Evolutionary conservation across 352 stramenopile species (phyloP).

Genomic region (Plasmopara halstedii): DNA sequence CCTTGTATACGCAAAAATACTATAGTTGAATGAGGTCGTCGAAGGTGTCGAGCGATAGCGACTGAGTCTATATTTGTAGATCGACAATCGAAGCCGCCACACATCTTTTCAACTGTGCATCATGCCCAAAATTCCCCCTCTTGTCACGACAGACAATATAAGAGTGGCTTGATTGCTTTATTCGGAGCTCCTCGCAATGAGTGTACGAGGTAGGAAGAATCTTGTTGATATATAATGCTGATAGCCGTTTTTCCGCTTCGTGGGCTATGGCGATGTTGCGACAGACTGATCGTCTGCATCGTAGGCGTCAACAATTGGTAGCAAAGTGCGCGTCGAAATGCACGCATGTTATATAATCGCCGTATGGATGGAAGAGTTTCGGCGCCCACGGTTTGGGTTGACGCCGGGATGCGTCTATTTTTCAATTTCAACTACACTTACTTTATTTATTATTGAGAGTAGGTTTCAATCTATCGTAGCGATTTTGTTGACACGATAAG

Average conservation of each 20-base stretch:
- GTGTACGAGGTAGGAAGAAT: constrained; percentile 63
- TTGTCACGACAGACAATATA: neutral
- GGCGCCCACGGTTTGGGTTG: no score
- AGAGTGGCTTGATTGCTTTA: neutral
- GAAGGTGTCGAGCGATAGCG: constrained; percentile 40
- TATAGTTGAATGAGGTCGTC: constrained; percentile 39
- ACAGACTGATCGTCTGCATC: constrained; percentile 16
- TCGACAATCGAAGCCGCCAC: constrained; percentile 55
- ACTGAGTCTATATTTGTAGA: constrained; percentile 34
- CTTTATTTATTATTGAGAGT: no score
- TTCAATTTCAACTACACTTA: no score
- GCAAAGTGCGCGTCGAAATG: no score
- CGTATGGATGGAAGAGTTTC: no score
- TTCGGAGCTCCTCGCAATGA: constrained; percentile 61
- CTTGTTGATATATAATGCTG: constrained; percentile 40
- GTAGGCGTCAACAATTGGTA: constrained; percentile 24
- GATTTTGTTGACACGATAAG: no score
- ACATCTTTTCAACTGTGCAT: constrained; percentile 33
- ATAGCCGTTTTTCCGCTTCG: constrained; percentile 28
- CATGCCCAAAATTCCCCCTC: neutral
- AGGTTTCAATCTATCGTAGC: no score
- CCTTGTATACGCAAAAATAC: constrained; percentile 26
- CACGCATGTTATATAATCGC: no score
- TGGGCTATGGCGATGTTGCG: constrained; percentile 20
- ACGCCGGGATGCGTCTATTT: no score